Evolutionary conservation across 176 grass and related monocot species (phyloP), one percentile per base, ranked within the genome.

Genomic region (Cymbopogon citratus): DNA sequence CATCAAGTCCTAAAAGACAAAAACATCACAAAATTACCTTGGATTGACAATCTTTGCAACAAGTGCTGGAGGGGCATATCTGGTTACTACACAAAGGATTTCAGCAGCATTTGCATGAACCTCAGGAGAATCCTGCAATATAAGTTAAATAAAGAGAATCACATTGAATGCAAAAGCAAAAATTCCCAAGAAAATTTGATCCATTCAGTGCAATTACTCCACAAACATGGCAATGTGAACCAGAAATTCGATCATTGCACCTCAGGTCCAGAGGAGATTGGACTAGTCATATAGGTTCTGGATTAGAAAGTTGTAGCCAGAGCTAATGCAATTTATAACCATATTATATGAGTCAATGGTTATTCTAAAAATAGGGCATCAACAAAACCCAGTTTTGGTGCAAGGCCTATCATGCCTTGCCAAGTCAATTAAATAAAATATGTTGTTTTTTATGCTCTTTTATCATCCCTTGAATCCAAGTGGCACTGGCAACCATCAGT

Each of bases 71-170:
- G 95, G 95, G 60, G 95, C 95, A 74, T 91, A 95, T 91, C 90
- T 87, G 77, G 92, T 95, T 68, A 98, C 85, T n/a, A 92, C 95
- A 79, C 92, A 98, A 71, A 98, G 88, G n/a, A 98, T 90, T 85
- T 98, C 95, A 54, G 95, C 84, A 33, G 90, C 92, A 89, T 95
- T 98, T 69, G 92, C 88, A 91, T 98, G 95, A 64, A 98, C 95
- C 90, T 98, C 95, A 82, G 95, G 79, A 78, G 84, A 94, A 81
- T 98, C 88, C 95, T 98, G 75, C 51, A 74, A 88, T 59, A 75
- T 34, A 63, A 72, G 57, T 74, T 72, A 68, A 63, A 74, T 48
- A 27, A 8, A 51, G 75, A 71, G 23, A 84, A 13, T 57, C 38
- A 33, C 1, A 14, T 49, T 18, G 36, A 49, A 25, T 40, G 34